phyloP scores from a whole-genome alignment of 768 basidiomycete species.

The Mycena rosella region DNA sequence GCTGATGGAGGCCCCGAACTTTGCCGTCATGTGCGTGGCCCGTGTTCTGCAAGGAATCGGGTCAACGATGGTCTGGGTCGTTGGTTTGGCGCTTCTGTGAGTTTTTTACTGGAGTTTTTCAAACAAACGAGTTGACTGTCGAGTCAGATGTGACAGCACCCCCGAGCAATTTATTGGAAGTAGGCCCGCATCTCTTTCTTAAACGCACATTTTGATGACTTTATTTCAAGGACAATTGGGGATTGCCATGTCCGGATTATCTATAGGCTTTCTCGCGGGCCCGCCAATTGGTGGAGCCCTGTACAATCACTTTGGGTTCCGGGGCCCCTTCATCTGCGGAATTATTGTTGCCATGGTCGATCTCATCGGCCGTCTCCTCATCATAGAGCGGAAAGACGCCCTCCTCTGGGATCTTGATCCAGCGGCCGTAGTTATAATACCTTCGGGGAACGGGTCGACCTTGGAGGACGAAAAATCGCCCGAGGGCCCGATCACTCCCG shows the following conservation, averaged over 20 bases:
- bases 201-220: background rate
- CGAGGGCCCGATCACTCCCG: background rate
- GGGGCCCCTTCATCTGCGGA: constrained; percentile 70
- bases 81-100: constrained; percentile 71
- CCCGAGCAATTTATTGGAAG: constrained; percentile 63
- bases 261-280: constrained; percentile 62
- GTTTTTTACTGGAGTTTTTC: constrained; percentile 18
- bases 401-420: constrained; percentile 63
- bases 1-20: constrained; percentile 73
- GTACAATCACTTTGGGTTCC: constrained; percentile 68
- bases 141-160: constrained; percentile 65
- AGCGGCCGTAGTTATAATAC: constrained; percentile 24
- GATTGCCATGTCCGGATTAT: constrained; percentile 64
- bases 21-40: constrained; percentile 68
- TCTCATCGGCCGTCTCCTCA: constrained; percentile 64
- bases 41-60: constrained; percentile 71
- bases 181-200: constrained; percentile 44
- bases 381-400: constrained; percentile 69
- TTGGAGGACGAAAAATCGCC: constrained; percentile 11
- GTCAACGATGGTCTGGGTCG: constrained; percentile 73
- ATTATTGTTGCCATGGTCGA: constrained; percentile 62
- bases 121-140: background rate
- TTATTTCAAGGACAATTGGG: constrained; percentile 65
- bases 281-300: constrained; percentile 70
- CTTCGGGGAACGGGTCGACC: constrained; percentile 27